Conservation (phyloP, 2,329 filamentous ascomycete genomes). For the Sclerotinia subarctica region DNA sequence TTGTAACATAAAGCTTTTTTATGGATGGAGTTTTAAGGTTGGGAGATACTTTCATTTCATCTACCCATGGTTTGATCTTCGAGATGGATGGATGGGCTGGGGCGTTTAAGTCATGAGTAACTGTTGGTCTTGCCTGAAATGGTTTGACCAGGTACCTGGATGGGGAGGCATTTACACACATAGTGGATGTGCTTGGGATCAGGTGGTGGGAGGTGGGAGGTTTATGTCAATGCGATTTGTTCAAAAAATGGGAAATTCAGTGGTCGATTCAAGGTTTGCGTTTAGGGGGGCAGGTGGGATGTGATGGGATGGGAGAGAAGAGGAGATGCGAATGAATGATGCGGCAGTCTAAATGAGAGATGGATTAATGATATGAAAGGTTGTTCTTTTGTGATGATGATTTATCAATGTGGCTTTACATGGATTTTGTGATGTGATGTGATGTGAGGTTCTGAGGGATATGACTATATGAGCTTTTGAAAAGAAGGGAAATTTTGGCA, state of each 20-base stretch:
- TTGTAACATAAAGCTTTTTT: constrained; percentile 13
- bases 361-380: constrained; percentile 14
- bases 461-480: not conserved
- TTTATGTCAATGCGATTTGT: not conserved
- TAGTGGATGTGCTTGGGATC: constrained; percentile 8
- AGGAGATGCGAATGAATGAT: not conserved
- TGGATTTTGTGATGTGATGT: not conserved
- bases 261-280: constrained; percentile 2
- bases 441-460: not conserved
- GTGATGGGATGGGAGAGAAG: not conserved
- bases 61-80: constrained; percentile 2
- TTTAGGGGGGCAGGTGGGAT: not conserved
- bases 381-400: constrained; percentile 8
- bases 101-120: constrained; percentile 12
- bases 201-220: not conserved
- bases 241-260: constrained; percentile 2
- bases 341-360: not conserved
- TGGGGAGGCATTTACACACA: constrained; percentile 3
- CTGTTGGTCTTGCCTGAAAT: constrained; percentile 8
- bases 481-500: not conserved
- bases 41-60: constrained; percentile 7
- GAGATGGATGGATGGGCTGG: constrained; percentile 5
- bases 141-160: not conserved
- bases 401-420: not conserved
- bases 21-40: constrained; percentile 13